Percentiles rank a stretch among this genome's conserved stretches.
Evolutionary conservation across 345 rosid species (phyloP).

Genomic region (Noccaea bulbosa): DNA sequence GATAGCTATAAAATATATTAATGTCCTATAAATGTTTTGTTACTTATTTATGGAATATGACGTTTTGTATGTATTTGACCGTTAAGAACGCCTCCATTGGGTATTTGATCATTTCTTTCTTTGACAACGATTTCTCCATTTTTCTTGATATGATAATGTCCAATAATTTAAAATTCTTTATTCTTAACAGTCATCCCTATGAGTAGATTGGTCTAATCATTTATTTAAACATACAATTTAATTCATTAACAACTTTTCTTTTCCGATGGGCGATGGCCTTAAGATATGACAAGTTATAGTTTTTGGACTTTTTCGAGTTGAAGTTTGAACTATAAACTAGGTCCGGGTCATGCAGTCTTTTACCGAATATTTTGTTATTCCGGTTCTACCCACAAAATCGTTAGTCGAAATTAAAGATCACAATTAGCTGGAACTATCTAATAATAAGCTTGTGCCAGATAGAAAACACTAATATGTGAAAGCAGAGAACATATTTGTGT

Average conservation of each 20-base stretch:
- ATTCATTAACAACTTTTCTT: conserved; percentile 1
- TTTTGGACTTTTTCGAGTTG: background rate
- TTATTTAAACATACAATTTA: conserved; percentile 19
- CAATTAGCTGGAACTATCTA: conserved; percentile 31
- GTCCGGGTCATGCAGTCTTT: conserved; percentile 32
- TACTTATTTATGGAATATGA: conserved; percentile 6
- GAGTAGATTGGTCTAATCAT: conserved; percentile 30
- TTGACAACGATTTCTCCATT: background rate
- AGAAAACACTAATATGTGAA: background rate
- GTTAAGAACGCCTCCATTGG: conserved; percentile 25
- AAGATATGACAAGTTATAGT: conserved; percentile 24
- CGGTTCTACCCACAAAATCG: conserved; percentile 12
- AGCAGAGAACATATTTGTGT: background rate
- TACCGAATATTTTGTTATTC: background rate
- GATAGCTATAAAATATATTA: background rate
- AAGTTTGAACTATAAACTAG: conserved; percentile 31
- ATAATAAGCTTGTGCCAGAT: conserved; percentile 20
- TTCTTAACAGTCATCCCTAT: conserved; percentile 25
- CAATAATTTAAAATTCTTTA: conserved; percentile 31
- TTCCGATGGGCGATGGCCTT: conserved; percentile 14
- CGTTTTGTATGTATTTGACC: conserved; percentile 41
- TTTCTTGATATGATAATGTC: conserved; percentile 2
- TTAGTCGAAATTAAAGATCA: conserved; percentile 12
- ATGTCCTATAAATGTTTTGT: background rate
- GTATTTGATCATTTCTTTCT: conserved; percentile 30